Evolutionary conservation across 768 basidiomycete genomes (phyloP), one percentile per base, ranked within the genome.

Genomic region (Pleurotus tuoliensis): DNA sequence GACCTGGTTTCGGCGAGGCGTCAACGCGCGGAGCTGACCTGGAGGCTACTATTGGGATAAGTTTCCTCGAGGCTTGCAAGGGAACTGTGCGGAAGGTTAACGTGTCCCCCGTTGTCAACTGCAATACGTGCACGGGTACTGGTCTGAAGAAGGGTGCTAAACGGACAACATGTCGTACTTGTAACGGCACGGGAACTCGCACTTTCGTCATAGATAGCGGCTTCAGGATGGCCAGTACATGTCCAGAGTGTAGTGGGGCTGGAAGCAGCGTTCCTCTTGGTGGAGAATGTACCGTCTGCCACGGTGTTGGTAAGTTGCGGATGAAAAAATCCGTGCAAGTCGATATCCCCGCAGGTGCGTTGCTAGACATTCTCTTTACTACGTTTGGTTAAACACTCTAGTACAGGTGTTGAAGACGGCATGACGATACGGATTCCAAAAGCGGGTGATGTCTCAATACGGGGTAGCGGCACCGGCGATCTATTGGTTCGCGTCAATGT

Each of bases 191-290:
- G 20, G 97, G 97, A 45, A 84, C 88, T 37, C 83, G 87, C 69
- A 92, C 94, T 15, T 98, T 91, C 70, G 86, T 92, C 53, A 82
- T 99, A 65, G 87, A 92, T 66, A 88, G 81, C 68, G 97, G 97
- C 15, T 98, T 99, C 83, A 91, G 94, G 68, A 95, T 99, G 93
- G 87, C 94, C 20, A 91, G 86, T 59, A 94, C 93, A 27, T 99
- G 97, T 73, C 76, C 78, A 54, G 67, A 81, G 24, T 99, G 97
- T 71, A 77, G 81, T 15, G 97, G 97, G 8, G 77, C 81, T 25
- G 97, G 97, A 22, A 83, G 83, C 43, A 82, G 81, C 2, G 82
- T 97, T 34, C 93, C 94, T 56, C 84, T 83, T 24, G 85, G 82
- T 43, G 81, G 86, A 52, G 82, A 88, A 62, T 99, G 97, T 68